Evolutionary conservation across 495 filamentous ascomycete species (phyloP).

Genomic region (Hypoxylon rickii): DNA sequence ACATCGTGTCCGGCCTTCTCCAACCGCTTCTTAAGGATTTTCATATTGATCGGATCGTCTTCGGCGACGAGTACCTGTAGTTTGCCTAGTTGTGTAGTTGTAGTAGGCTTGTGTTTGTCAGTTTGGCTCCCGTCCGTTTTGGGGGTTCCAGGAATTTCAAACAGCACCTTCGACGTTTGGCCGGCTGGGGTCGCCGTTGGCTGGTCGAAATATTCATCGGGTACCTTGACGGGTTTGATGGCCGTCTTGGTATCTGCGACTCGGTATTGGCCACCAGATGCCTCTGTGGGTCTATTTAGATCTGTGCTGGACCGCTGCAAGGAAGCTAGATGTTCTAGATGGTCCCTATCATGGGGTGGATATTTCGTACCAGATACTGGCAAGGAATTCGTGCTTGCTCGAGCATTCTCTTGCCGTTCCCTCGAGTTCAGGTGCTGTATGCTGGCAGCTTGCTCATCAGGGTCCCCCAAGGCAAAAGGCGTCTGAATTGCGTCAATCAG

Average conservation of each 20-base stretch:
- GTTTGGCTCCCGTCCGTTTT: conserved; percentile 9
- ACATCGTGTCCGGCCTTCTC: conserved; percentile 80
- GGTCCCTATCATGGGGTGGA: neutral
- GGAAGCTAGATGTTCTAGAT: neutral
- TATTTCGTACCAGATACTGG: neutral
- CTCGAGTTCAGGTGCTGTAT: conserved; percentile 25
- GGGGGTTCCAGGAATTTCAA: conserved; percentile 36
- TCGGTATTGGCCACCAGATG: conserved; percentile 31
- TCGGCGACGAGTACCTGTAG: conserved; percentile 82
- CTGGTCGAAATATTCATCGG: conserved; percentile 42
- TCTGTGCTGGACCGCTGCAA: conserved; percentile 2
- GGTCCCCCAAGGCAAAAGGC: conserved; percentile 52
- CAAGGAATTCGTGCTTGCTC: conserved; percentile 14
- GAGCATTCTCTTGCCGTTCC: conserved; percentile 29
- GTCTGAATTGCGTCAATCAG: conserved; percentile 77
- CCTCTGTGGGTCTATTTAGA: neutral
- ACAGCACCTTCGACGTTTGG: conserved; percentile 40
- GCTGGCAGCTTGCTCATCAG: conserved; percentile 35
- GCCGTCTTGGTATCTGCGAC: conserved; percentile 44
- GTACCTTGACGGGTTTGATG: conserved; percentile 46
- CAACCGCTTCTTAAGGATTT: conserved; percentile 81
- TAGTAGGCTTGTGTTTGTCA: neutral
- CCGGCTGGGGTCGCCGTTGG: conserved; percentile 15
- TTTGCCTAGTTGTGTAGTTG: conserved; percentile 34
- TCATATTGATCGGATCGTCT: conserved; percentile 91